Evolutionary conservation across 1,284 basidiomycete species (phyloP), one percentile per base, ranked within the genome.

Genomic region (Trichosporon ovoides): DNA sequence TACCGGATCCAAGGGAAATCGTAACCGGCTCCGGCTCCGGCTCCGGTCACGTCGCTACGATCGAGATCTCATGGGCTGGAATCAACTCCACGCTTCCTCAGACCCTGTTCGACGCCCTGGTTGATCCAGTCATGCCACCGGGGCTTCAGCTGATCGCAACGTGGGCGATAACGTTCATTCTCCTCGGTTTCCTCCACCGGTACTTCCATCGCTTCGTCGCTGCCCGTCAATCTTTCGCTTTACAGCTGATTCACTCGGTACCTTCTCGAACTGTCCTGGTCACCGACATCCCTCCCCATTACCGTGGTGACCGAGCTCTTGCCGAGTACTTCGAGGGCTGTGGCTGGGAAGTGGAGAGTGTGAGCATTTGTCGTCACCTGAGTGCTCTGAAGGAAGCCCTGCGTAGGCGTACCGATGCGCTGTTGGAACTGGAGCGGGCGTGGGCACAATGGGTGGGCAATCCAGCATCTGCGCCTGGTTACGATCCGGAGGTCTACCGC

Each of bases 381-480:
- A 85, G 83, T 3, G 83, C 83, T 3, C 77, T 98, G 48, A 86
- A 88, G 61, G 71, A 77, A 3, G 80, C 94, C 3, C 78, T 98
- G 56, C 87, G 91, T 61, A 80, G 81, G 65, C 80, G 95, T 38
- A 94, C 93, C 2, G 77, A 82, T 31, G 89, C 90, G 0, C 78
- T 98, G 7, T 71, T 91, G 48, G 81, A 82, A 54, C 78, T 98
- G 28, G 95, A 98, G 73, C 75, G 75, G 3, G 87, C 87, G 1
- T 98, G 95, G 94, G 85, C 86, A 18, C 81, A 84, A 22, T 98
- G 92, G 76, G 86, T 97, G 2, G 94, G 93, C 1, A 97, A 98
- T 71, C 94, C 94, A 0, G 91, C 89, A 58, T 83, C 83, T 0
- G 63, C 61, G 16, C 58, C 54, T 3, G 71, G 71, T 1, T 75